Base-by-base conservation (phyloP, 345 rosid species). In the Salix dunnii region DNA sequence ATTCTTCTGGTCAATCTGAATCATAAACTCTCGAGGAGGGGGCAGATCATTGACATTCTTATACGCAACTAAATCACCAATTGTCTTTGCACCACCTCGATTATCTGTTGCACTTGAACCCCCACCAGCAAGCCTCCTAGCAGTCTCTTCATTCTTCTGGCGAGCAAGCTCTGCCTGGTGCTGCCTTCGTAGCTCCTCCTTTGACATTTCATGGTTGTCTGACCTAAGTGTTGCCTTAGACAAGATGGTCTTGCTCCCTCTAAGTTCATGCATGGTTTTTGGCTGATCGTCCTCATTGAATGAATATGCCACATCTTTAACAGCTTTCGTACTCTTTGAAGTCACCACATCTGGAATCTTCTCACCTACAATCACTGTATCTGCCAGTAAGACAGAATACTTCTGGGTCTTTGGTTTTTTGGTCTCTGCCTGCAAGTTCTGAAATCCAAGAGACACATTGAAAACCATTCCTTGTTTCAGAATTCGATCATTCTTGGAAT, bases 151-250 rank as follows among this genome's bases (percentile, higher is more conserved):
- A 80, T 93, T 96, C 84, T 96, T 93, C 87, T 91, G 96, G 33
- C 94, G 97, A 16, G 99, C 99, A 78, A 96, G 91, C 80, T 96
- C 99, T 28, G 97, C 96, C 83, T 96, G 99, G 74, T 96, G 99
- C 96, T 90, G 99, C 85, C 96, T 89, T 76, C 99, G 84, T 3
- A 89, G 86, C 90, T 96, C 99, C 78, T 96, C 98, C 83, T 93
- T 96, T 4, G 98, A 91, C 70, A 92, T 88, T 79, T 89, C 99
- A 30, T 89, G 90, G 79, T 93, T 86, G 85, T 91, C 98, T 69
- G 98, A 96, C 78, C 99, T 89, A 20, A 93, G 94, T 11, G 91
- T 85, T 72, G 98, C 86, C 89, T 93, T 96, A 38, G 93, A 87
- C 61, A 84, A 81, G 71, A 40, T 82, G 10, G 72, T 70, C 2